These are phyloP conservation scores for Lithospermum erythrorhizon DNA, from an alignment of 257 asterid species.

Conservation along the genomic window DNA sequence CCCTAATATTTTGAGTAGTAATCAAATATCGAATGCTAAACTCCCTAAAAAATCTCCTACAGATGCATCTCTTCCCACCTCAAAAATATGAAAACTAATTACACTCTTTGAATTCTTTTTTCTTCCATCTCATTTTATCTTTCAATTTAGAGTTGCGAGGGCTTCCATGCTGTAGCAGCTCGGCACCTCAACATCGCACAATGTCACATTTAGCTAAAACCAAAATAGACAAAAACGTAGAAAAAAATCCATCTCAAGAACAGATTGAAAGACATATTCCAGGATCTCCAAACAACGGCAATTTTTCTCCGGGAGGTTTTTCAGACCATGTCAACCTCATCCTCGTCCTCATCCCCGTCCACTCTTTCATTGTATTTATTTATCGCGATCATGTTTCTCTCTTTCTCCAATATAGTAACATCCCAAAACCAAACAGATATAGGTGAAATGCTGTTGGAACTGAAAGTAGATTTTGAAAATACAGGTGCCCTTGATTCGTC, in stretches of 20 bases:
- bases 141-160: too few species aligned
- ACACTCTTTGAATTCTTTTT: too few species aligned
- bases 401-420: slow-evolving; percentile 4
- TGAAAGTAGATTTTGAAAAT: slow-evolving; percentile 37
- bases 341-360: slow-evolving; percentile 5
- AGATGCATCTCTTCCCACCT: neutral
- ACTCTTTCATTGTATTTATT: neutral
- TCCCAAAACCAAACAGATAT: slow-evolving; percentile 21
- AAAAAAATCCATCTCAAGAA: slow-evolving; percentile 15
- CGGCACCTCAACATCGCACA: slow-evolving; percentile 17
- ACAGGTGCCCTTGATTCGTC: slow-evolving; percentile 43
- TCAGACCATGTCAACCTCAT: slow-evolving; percentile 10
- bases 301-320: slow-evolving; percentile 14
- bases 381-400: neutral
- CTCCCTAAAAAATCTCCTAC: neutral
- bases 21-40: too few species aligned
- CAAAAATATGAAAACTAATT: too few species aligned
- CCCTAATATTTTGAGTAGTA: too few species aligned
- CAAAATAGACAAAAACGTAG: slow-evolving; percentile 16
- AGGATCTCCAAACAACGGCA: slow-evolving; percentile 37
- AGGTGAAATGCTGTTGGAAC: slow-evolving; percentile 37
- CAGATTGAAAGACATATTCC: neutral
- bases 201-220: slow-evolving; percentile 34
- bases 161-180: too few species aligned
- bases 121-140: too few species aligned